phyloP scores from a whole-genome alignment of 441 rosid genomes.

The Geranium incanum region DNA sequence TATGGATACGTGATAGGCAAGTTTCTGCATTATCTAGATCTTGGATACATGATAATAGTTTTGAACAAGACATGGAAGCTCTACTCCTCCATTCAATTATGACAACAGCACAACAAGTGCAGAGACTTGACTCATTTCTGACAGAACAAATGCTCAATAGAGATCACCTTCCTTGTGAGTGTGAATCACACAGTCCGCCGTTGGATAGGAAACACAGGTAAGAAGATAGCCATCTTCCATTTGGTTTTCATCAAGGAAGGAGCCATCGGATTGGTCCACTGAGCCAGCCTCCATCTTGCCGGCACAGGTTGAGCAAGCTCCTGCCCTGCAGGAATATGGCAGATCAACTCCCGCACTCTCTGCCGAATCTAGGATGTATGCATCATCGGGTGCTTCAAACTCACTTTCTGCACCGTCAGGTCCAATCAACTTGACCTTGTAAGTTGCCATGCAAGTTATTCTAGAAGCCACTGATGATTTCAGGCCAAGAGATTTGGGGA shows the following conservation, averaged over 20 bases:
- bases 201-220: slow-evolving; percentile 67
- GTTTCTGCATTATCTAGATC: background rate
- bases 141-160: slow-evolving; percentile 19
- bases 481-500: background rate
- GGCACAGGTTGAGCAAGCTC: background rate
- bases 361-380: background rate
- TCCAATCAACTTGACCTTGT: background rate
- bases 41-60: background rate
- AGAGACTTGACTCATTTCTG: background rate
- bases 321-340: background rate
- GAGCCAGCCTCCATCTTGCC: background rate
- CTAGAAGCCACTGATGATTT: background rate
- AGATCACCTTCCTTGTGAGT: slow-evolving; percentile 79
- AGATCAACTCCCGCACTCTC: background rate
- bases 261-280: slow-evolving; percentile 55
- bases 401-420: background rate
- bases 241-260: slow-evolving; percentile 58
- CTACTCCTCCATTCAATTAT: too few relatives aligned
- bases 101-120: background rate
- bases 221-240: slow-evolving; percentile 52
- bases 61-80: background rate
- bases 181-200: slow-evolving; percentile 61
- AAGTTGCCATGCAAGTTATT: background rate
- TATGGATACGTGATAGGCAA: background rate
- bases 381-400: background rate